Evolutionary conservation across 192 early-diverging fungal species (phyloP).

Genomic region (Coemansia furcata): DNA sequence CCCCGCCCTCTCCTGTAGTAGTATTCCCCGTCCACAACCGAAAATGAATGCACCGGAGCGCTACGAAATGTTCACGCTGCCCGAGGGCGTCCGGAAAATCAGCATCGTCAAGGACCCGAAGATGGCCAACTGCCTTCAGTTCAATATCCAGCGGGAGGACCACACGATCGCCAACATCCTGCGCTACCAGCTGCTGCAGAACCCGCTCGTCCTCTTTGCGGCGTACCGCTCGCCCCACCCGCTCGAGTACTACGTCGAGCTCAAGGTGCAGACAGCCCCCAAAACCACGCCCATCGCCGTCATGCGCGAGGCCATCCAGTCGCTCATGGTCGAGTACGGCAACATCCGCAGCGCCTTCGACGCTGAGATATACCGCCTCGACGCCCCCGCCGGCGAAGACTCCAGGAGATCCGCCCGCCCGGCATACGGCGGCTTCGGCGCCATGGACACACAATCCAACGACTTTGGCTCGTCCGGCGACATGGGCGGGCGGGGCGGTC

Average conservation of each 20-base stretch:
- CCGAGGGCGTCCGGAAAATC: slow-evolving; percentile 76
- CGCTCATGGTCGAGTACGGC: slow-evolving; percentile 72
- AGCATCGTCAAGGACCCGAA: slow-evolving; percentile 82
- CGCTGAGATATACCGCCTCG: slow-evolving; percentile 45
- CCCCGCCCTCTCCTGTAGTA: too few relatives aligned
- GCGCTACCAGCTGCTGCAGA: slow-evolving; percentile 84
- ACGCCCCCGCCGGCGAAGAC: slow-evolving; percentile 13
- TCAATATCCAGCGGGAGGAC: slow-evolving; percentile 92
- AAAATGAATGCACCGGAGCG: slow-evolving; percentile 85
- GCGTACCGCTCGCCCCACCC: slow-evolving; percentile 98
- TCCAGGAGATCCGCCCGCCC: slow-evolving; percentile 8
- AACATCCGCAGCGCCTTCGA: slow-evolving; percentile 84
- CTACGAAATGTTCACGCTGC: slow-evolving; percentile 77
- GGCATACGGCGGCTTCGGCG: slow-evolving; percentile 40
- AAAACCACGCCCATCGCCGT: slow-evolving; percentile 83
- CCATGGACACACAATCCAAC: slow-evolving; percentile 26
- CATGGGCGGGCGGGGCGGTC: slow-evolving; percentile 48
- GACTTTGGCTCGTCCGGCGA: slow-evolving; percentile 51
- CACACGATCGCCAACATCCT: slow-evolving; percentile 96
- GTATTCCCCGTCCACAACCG: not conserved
- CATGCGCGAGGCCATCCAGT: slow-evolving; percentile 72
- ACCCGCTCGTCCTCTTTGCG: slow-evolving; percentile 91
- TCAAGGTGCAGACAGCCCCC: slow-evolving; percentile 91
- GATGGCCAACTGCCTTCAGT: slow-evolving; percentile 91
- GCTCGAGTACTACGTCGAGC: slow-evolving; percentile 83